These are phyloP conservation scores for Neoboletus brunneissimus DNA, from an alignment of 768 basidiomycete genomes.

Conservation along the genomic window DNA sequence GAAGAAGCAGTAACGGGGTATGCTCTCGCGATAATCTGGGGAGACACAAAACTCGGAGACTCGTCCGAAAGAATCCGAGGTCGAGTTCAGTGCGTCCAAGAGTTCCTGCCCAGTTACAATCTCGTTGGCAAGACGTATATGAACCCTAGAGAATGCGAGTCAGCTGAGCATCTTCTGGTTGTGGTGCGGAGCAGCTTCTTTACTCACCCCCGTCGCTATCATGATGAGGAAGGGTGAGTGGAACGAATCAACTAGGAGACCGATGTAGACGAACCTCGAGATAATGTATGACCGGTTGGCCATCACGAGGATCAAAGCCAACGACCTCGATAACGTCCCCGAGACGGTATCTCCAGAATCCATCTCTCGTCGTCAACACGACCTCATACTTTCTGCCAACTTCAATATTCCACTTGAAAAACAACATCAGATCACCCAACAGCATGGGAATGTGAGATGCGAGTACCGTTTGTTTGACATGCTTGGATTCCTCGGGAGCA, in stretches of 20 bases:
- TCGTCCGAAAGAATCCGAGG: conserved; percentile 13
- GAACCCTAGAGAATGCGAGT: neutral
- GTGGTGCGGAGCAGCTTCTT: neutral
- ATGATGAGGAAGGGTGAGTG: neutral
- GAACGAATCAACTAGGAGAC: neutral
- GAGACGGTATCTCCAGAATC: conserved; percentile 24
- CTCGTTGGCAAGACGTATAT: conserved; percentile 23
- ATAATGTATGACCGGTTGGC: conserved; percentile 22
- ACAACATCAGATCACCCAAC: neutral
- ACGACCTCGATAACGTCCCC: conserved; percentile 20
- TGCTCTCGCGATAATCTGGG: conserved; percentile 16
- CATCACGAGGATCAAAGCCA: conserved; percentile 24
- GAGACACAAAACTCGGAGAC: conserved; percentile 23
- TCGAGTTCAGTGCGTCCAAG: conserved; percentile 13
- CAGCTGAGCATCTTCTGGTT: neutral
- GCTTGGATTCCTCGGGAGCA: conserved; percentile 20
- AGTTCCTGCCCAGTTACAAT: conserved; percentile 24
- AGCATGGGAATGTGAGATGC: neutral
- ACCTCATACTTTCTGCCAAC: conserved; percentile 18
- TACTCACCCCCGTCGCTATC: conserved; percentile 23
- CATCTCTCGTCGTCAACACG: conserved; percentile 25
- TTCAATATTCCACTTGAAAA: conserved; percentile 21
- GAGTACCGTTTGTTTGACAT: conserved; percentile 18
- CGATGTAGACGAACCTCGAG: conserved; percentile 14
- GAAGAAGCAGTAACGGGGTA: conserved; percentile 20